Evolutionary conservation across 2,329 filamentous ascomycete species (phyloP), one percentile per base, ranked within the genome.

Genomic region (Calycina herbarum): DNA sequence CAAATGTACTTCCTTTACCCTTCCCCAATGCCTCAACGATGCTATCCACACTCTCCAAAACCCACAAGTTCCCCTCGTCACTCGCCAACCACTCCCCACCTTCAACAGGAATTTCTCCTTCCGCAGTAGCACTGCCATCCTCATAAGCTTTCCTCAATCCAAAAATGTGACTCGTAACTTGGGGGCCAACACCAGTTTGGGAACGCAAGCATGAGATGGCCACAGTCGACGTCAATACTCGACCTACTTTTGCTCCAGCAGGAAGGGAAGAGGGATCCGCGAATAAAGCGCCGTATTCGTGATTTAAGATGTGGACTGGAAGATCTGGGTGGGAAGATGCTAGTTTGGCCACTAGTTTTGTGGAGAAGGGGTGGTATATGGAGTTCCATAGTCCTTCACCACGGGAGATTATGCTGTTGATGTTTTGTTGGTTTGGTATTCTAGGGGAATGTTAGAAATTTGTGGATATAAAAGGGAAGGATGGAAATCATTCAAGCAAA

Each of bases 111-210:
- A 80, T 79, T 59, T 81, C 79, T 64, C 83, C 82, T 61, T 78
- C 76, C 45, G 78, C 83, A 76, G 70, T 67, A n/a, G 77, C 83
- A 24, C 80, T 81, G 0, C 89, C 90, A 76, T 93, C 88, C 69
- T 90, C 86, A 61, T 90, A 82, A 0, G 87, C 90, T 80, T 95
- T 95, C 66, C 90, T 79, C 77, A 96, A 75, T 0, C 92, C 92
- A 79, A 93, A 94, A 0, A 95, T 83, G 77, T 96, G 92, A 70
- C 89, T 92, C 20, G 90, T 79, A 13, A 96, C 91, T 81, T 95
- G 92, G 0, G 92, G 92, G 0, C 88, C 92, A 0, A 95, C 92
- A 0, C 92, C 92, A 10, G 89, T 91, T 81, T 95, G 92, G 57
- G 92, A 85, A 3, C 92, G 80, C 76, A 96, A 76, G 73, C 91